phyloP scores from a whole-genome alignment of 768 basidiomycete genomes.

The Psilocybe sp. region DNA sequence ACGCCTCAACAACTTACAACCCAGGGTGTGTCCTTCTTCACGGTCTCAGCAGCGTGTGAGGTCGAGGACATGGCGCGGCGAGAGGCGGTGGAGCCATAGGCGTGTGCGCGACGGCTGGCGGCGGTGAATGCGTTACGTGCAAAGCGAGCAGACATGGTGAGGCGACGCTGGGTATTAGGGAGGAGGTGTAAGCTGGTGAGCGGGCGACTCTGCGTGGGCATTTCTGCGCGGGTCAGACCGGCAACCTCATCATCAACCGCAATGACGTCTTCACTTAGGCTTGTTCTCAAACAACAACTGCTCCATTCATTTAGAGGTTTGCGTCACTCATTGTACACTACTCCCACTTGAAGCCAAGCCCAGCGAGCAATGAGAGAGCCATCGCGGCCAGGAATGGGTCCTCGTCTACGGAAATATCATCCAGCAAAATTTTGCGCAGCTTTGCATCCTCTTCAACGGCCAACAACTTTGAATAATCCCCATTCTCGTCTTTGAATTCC shows the following conservation, averaged over 20 bases:
- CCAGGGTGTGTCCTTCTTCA: slow-evolving; percentile 42
- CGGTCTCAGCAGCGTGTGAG: slow-evolving; percentile 31
- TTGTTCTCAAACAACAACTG: not conserved
- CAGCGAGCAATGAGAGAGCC: slow-evolving; percentile 40
- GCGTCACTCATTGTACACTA: not conserved
- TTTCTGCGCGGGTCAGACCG: slow-evolving; percentile 36
- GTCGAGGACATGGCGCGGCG: slow-evolving; percentile 31
- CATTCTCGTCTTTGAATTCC: slow-evolving; percentile 21
- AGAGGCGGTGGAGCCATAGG: slow-evolving; percentile 22
- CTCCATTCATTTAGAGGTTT: not conserved
- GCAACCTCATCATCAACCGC: slow-evolving; percentile 15
- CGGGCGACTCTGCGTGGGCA: slow-evolving; percentile 16
- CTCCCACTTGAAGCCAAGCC: slow-evolving; percentile 27
- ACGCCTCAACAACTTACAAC: slow-evolving; percentile 30
- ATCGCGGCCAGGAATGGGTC: slow-evolving; percentile 49
- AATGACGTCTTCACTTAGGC: slow-evolving; percentile 9
- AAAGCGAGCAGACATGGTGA: slow-evolving; percentile 37
- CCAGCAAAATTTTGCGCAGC: slow-evolving; percentile 29
- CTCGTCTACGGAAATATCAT: slow-evolving; percentile 27
- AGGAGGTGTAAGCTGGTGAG: slow-evolving; percentile 4
- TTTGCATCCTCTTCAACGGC: slow-evolving; percentile 18
- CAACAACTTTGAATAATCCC: slow-evolving; percentile 15
- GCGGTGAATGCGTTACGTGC: slow-evolving; percentile 32
- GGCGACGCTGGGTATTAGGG: slow-evolving; percentile 4
- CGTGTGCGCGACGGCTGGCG: slow-evolving; percentile 28